Conservation (phyloP, 1,139 yeast species). For the Saccharomycopsis crataegensis region DNA sequence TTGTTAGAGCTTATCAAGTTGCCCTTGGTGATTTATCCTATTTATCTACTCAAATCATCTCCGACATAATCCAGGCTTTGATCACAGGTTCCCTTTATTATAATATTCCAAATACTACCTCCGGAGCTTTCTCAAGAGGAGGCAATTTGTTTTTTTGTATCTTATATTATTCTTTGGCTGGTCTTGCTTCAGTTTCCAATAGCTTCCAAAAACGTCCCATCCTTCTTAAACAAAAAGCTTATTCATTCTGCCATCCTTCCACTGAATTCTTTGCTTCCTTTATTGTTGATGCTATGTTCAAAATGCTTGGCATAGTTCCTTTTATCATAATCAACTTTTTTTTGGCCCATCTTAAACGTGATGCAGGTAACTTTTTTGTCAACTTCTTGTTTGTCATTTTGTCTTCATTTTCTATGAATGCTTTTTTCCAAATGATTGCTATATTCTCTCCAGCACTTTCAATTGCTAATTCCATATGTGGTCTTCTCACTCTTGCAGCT, state of each 20-base stretch:
- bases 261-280: constrained; percentile 48
- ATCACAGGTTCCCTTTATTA: constrained; percentile 44
- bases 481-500: constrained; percentile 40
- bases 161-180: constrained; percentile 47
- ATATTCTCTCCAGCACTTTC: constrained; percentile 39
- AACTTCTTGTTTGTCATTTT: constrained; percentile 38
- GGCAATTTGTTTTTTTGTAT: constrained; percentile 48
- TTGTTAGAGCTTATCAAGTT: constrained; percentile 43
- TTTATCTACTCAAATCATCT: constrained; percentile 38
- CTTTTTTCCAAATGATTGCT: constrained; percentile 44
- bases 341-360: constrained; percentile 41
- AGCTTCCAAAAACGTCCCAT: constrained; percentile 46
- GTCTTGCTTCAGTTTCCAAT: constrained; percentile 45
- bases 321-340: constrained; percentile 45
- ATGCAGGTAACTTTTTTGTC: constrained; percentile 50
- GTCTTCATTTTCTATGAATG: constrained; percentile 35
- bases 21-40: constrained; percentile 44
- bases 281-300: constrained; percentile 41
- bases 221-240: constrained; percentile 47
- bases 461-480: constrained; percentile 47
- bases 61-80: constrained; percentile 45
- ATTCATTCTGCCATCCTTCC: constrained; percentile 50
- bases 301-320: constrained; percentile 36
- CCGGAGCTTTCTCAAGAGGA: constrained; percentile 53
- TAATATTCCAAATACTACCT: constrained; percentile 35